A percentile compares a stretch with the other conserved stretches of the same genome.
phyloP scores from a whole-genome alignment of 75 land plant genomes.

The Selaginella tamariscina region DNA sequence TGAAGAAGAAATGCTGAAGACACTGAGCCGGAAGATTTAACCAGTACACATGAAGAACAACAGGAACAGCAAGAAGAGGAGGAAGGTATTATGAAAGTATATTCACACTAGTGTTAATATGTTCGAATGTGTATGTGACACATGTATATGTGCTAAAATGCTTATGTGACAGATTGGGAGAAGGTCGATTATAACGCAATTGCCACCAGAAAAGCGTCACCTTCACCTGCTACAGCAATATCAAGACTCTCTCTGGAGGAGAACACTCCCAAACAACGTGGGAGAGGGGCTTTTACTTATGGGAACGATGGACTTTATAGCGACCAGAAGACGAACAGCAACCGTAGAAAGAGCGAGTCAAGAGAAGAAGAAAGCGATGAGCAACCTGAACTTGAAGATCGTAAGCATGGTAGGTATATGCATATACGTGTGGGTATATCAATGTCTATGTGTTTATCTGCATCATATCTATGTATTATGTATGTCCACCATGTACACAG shows the following conservation, averaged over 20 bases:
- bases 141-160: no score
- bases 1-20: background rate
- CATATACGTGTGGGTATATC: no score
- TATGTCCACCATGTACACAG: no score
- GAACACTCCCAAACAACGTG: conserved; percentile 41
- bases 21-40: background rate
- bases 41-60: no score
- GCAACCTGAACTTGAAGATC: no score
- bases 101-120: no score
- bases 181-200: background rate
- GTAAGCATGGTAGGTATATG: no score
- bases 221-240: background rate
- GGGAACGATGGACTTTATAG: conserved; percentile 46
- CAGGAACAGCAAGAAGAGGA: no score
- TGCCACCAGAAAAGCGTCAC: background rate
- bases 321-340: conserved; percentile 24
- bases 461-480: no score
- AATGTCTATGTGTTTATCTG: no score
- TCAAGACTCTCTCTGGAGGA: conserved; percentile 19
- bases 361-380: background rate
- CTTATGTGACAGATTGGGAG: background rate
- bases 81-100: background rate
- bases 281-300: conserved; percentile 76
- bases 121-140: no score
- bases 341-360: background rate